Base-by-base conservation (phyloP, 805 yeast genomes). In the Wickerhamiella dianesei region DNA sequence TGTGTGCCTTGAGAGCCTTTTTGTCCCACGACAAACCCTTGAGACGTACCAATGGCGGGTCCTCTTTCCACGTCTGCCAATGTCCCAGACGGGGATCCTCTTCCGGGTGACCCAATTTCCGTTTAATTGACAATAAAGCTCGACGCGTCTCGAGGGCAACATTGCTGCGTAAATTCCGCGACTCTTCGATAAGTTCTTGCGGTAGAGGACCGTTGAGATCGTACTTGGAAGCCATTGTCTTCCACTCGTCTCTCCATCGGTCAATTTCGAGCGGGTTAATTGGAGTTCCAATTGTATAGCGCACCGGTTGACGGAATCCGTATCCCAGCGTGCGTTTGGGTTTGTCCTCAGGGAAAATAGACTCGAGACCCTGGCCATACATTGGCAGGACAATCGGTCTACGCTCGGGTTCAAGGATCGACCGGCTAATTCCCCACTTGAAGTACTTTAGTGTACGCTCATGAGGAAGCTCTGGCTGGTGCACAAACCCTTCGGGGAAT, bases 401-500 rank as follows among this genome's bases (percentile, higher is more conserved):
- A 49, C 75, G 73, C 0, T 89, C 79, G 8, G 94, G 70, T 62
- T 89, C 98, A 47, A 92, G 64, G 3, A 92, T 71, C 54, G 88
- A 60, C 54, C 98, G 71, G 2, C 95, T 76, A 1, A 87, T 79
- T 0, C 98, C 98, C 97, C 97, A 89, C 59, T 84, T 81, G 70
- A 92, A 89, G 64, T 84, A 89, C 52, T 96, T 70, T 92, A 92
- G 84, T 3, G 96, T 86, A 54, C 85, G 82, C 44, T 74, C 70
- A 59, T 76, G 78, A 0, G 96, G 96, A 35, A 80, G 79, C 50
- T 79, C 73, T 2, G 67, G 64, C 62, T 92, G 98, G 45, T 89
- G 74, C 3, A 89, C 97, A 61, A 80, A 85, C 0, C 94, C 95
- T 62, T 89, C 98, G 0, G 98, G 98, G 63, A 85, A 89, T 3